A percentile compares a stretch with the other conserved stretches of the same genome.
phyloP scores from a whole-genome alignment of 768 basidiomycete species.

The Rhodotorula babjevae region DNA sequence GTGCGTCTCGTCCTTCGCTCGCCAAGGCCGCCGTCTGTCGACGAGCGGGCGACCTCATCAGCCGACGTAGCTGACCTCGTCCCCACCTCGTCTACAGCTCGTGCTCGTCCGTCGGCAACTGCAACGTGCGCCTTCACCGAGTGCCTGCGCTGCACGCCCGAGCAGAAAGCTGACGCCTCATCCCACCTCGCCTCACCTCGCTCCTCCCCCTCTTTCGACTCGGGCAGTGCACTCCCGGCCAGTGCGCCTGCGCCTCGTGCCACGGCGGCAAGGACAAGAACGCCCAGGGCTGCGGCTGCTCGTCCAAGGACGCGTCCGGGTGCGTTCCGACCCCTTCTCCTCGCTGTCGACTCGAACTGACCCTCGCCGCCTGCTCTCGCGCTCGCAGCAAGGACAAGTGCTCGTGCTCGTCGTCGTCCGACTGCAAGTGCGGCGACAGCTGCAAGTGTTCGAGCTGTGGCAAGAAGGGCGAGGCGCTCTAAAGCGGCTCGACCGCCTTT shows the following conservation, averaged over 20 bases:
- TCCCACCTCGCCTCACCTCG: too few relatives aligned
- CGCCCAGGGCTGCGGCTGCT: constrained; percentile 8
- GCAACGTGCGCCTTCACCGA: constrained; percentile 7
- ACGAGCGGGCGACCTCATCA: too few relatives aligned
- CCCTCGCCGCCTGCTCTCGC: too few relatives aligned
- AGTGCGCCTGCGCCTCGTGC: constrained; percentile 19
- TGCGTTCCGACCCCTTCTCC: not conserved
- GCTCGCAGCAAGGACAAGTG: not conserved
- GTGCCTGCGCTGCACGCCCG: too few relatives aligned
- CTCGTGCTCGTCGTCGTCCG: constrained; percentile 1
- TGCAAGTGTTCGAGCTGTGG: constrained; percentile 25
- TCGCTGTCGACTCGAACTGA: not conserved
- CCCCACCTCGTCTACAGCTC: not conserved
- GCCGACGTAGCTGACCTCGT: too few relatives aligned
- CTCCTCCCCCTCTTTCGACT: not conserved
- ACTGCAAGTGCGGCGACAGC: constrained; percentile 19
- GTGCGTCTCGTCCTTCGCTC: not conserved
- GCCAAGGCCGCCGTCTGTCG: too few relatives aligned
- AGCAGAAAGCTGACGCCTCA: too few relatives aligned
- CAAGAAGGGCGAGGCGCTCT: not conserved
- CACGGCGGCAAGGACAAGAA: constrained; percentile 21
- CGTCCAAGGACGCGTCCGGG: not conserved
- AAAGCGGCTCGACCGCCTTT: not conserved
- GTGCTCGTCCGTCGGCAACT: constrained; percentile 16
- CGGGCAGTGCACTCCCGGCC: constrained; percentile 9